Base-by-base conservation (phyloP, 2,329 filamentous ascomycete genomes). In the Trichoderma guizhouense region DNA sequence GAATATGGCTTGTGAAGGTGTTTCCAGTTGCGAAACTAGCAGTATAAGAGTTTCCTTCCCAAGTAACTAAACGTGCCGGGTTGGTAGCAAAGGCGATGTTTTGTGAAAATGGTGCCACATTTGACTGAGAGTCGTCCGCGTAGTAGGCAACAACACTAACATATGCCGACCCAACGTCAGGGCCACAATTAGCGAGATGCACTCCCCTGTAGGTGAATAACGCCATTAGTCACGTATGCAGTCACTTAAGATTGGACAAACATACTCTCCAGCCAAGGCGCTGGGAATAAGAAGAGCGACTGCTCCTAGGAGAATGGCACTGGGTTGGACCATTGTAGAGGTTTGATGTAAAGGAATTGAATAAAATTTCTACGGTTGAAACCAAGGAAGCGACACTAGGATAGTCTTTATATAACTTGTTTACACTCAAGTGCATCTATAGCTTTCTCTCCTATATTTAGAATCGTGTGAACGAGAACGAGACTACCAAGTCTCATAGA, bases 101-200 rank as follows among this genome's bases (percentile, higher is more conserved):
- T n/a, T 66, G 63, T 7, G 63, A 55, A 53, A 55, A 36, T 26
- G 43, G 43, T 36, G 28, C 43, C 18, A n/a, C 6, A 30, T 55
- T 66, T 55, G 39, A 53, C 18, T 66, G n/a, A 18, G 63, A 66
- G 30, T 66, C 43, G 34, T 66, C 63, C 18, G 63, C 7, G 30
- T 66, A 66, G 47, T 66, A 66, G 63, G 43, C 63, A 18, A 66
- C 14, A 18, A 66, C 63, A n/a, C 63, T 66, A 18, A 51, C 24
- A 26, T 0, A 0, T 18, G 43, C n/a, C 21, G 43, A 66, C 14
- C 14, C 2, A 34, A 55, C 28, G 26, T 34, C 21, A 24, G 63
- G 47, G 6, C 63, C 63, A 26, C 63, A 66, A 26, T 66, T 66
- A 7, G 63, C 63, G n/a, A 66, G 63, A 36, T 66, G 63, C n/a